Percentiles rank a stretch among this genome's conserved stretches.
Conservation (phyloP, 2,329 filamentous ascomycete species). For the Zymoseptoria brevis region DNA sequence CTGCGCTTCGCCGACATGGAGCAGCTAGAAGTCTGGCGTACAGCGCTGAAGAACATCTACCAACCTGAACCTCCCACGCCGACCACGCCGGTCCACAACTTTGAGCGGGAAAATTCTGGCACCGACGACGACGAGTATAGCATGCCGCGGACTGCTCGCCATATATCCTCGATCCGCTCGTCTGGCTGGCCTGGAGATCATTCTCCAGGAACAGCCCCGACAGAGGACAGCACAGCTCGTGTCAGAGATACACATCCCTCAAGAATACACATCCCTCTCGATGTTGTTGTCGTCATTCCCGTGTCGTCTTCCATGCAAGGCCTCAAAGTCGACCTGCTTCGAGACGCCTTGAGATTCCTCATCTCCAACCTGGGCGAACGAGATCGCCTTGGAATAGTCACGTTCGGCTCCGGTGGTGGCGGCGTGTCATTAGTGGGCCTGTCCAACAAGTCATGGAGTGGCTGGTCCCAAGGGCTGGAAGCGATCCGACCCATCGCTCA, state of each 20-base stretch:
- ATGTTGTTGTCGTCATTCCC: conserved; percentile 92
- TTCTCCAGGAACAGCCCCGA: conserved; percentile 80
- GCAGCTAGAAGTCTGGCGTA: conserved; percentile 84
- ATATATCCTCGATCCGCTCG: conserved; percentile 75
- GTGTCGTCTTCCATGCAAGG: conserved; percentile 99
- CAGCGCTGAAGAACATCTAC: conserved; percentile 77
- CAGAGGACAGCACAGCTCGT: conserved; percentile 63
- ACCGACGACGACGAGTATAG: conserved; percentile 24
- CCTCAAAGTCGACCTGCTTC: conserved; percentile 91
- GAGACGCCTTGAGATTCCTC: conserved; percentile 86
- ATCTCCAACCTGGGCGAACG: conserved; percentile 82
- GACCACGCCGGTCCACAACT: conserved; percentile 56
- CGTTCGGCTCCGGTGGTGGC: conserved; percentile 88
- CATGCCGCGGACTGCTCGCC: conserved; percentile 46
- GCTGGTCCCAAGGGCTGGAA: conserved; percentile 78
- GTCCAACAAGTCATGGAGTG: conserved; percentile 89
- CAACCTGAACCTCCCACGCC: conserved; percentile 50
- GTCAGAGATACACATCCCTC: conserved; percentile 10
- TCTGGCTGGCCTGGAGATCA: conserved; percentile 70
- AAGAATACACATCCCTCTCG: conserved; percentile 78
- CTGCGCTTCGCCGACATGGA: conserved; percentile 76
- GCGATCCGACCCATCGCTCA: conserved; percentile 90
- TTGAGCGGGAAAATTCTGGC: conserved; percentile 58
- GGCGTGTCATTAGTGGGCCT: conserved; percentile 95
- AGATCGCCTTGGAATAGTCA: conserved; percentile 94